phyloP scores from a whole-genome alignment of 352 stramenopile genomes.

The Phytopythium kandeliae region DNA sequence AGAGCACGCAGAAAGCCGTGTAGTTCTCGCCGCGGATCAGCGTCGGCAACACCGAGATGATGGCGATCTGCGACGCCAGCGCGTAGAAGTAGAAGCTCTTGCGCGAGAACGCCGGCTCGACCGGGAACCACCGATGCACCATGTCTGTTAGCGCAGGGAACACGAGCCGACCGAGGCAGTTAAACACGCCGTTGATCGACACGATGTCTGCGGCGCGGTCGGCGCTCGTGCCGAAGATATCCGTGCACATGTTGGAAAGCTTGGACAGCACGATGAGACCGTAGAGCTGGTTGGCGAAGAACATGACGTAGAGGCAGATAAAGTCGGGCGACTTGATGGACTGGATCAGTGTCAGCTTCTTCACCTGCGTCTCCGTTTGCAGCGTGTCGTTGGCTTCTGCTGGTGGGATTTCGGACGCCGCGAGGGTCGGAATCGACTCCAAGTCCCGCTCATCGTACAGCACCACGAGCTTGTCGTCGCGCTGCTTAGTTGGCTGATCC shows the following conservation, averaged over 20 bases:
- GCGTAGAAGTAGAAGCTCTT: constrained; percentile 57
- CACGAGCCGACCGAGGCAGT: constrained; percentile 37
- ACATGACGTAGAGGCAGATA: constrained; percentile 66
- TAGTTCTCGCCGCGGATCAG: constrained; percentile 55
- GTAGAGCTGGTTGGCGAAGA: constrained; percentile 62
- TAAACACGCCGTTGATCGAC: constrained; percentile 47
- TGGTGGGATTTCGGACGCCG: too few relatives aligned
- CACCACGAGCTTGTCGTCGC: constrained; percentile 26
- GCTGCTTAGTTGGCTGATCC: constrained; percentile 13
- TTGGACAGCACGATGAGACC: constrained; percentile 62
- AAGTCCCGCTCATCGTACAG: constrained; percentile 27
- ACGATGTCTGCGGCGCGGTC: constrained; percentile 30
- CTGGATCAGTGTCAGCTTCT: constrained; percentile 34
- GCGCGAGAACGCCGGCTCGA: constrained; percentile 36
- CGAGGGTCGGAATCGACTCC: constrained; percentile 32
- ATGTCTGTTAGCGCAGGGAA: constrained; percentile 38
- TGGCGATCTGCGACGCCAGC: constrained; percentile 47
- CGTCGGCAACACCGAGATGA: constrained; percentile 51
- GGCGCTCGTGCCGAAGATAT: constrained; percentile 35
- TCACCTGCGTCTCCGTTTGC: constrained; percentile 20
- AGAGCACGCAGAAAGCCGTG: constrained; percentile 46
- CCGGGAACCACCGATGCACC: constrained; percentile 30
- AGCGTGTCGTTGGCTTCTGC: constrained; percentile 20
- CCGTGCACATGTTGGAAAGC: constrained; percentile 43
- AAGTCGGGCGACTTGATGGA: constrained; percentile 54